A percentile compares a stretch with the other conserved stretches of the same genome.
phyloP scores from a whole-genome alignment of 371 early-diverging fungal genomes.

The Entomophthora muscae region DNA sequence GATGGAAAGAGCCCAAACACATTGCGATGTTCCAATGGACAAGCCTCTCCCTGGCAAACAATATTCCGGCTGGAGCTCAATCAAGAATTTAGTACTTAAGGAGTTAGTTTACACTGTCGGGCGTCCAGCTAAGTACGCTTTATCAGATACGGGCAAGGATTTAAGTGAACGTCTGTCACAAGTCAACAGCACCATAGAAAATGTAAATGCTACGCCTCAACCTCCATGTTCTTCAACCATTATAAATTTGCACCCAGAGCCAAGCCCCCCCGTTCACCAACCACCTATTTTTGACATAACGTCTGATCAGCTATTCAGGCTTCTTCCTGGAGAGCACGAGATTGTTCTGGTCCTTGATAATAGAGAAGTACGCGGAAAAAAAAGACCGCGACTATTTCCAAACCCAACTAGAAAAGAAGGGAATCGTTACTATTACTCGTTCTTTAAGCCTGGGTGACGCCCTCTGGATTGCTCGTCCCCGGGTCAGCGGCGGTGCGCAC shows the following conservation, averaged over 20 bases:
- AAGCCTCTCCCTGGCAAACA: conserved; percentile 19
- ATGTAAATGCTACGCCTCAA: background rate
- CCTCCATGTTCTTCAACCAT: too few relatives aligned
- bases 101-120: conserved; percentile 45
- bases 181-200: background rate
- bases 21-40: conserved; percentile 46
- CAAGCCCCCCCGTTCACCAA: too few relatives aligned
- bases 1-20: conserved; percentile 31
- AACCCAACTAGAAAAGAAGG: conserved; percentile 30
- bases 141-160: conserved; percentile 52
- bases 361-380: conserved; percentile 54
- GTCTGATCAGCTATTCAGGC: too few relatives aligned
- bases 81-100: conserved; percentile 47
- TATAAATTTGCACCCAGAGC: too few relatives aligned
- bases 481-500: conserved; percentile 11
- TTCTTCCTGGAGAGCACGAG: conserved; percentile 20
- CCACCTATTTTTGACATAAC: too few relatives aligned
- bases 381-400: conserved; percentile 55
- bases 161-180: conserved; percentile 31
- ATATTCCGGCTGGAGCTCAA: conserved; percentile 64
- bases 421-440: conserved; percentile 32
- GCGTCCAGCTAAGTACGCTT: conserved; percentile 33
- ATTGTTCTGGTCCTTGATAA: conserved; percentile 58
- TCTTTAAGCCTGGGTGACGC: conserved; percentile 72
- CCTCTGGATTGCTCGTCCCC: conserved; percentile 65